phyloP scores from a whole-genome alignment of 257 asterid species.

The Nicotiana benthamiana region DNA sequence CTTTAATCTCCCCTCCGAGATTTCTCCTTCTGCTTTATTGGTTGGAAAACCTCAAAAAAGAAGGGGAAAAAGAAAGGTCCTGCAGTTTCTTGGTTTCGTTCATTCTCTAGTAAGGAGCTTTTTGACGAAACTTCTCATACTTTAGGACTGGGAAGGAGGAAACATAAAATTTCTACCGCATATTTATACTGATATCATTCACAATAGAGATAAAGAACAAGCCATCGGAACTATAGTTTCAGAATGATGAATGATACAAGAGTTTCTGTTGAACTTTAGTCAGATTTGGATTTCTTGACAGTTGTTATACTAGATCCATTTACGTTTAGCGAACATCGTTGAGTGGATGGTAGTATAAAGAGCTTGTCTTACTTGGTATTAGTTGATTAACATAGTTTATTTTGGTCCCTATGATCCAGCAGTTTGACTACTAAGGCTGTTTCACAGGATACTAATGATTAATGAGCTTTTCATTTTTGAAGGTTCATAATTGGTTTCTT shows the following conservation, averaged over 20 bases:
- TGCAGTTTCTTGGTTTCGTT: no score
- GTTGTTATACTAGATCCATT: neutral
- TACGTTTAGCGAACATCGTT: neutral
- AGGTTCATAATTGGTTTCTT: conserved; percentile 69
- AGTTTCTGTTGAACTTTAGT: neutral
- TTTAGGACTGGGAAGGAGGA: no score
- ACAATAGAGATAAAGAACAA: neutral
- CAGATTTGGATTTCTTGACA: neutral
- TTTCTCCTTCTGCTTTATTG: neutral
- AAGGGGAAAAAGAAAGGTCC: no score
- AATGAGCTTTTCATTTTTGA: conserved; percentile 8
- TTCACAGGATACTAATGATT: neutral
- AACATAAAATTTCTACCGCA: neutral
- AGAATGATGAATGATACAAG: neutral
- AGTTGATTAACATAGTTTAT: neutral
- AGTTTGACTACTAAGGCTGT: neutral
- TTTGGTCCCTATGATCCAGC: neutral
- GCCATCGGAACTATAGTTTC: neutral
- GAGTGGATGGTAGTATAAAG: neutral
- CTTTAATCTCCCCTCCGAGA: neutral
- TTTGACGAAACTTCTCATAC: no score
- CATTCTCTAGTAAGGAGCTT: no score
- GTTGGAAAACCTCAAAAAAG: no score
- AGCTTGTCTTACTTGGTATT: neutral
- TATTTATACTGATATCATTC: neutral